Evolutionary conservation across 441 rosid species (phyloP).

Genomic region (Mallotus repandus): DNA sequence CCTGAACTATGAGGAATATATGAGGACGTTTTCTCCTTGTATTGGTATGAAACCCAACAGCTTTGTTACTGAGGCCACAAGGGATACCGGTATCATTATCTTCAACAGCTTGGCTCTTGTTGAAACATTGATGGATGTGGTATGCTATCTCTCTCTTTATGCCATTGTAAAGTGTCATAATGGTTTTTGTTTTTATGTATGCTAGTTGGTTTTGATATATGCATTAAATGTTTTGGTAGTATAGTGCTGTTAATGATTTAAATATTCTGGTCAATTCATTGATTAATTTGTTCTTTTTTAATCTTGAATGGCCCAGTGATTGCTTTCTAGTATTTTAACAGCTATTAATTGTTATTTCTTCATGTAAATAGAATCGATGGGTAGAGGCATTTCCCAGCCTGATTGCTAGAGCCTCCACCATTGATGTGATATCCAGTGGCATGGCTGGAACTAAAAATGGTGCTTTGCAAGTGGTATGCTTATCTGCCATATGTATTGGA

Average conservation of each 20-base stretch:
- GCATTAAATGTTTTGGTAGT: background rate
- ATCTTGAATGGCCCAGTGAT: background rate
- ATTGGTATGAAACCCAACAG: slow-evolving; percentile 50
- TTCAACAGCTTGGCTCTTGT: slow-evolving; percentile 73
- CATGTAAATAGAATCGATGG: slow-evolving; percentile 56
- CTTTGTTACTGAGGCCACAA: slow-evolving; percentile 64
- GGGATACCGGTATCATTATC: slow-evolving; percentile 62
- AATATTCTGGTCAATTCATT: background rate
- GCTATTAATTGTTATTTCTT: background rate
- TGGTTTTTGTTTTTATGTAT: background rate
- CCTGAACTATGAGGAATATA: slow-evolving; percentile 66
- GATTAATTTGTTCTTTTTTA: background rate
- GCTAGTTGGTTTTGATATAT: background rate
- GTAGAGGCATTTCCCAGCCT: slow-evolving; percentile 67
- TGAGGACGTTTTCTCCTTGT: slow-evolving; percentile 47
- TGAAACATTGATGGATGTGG: slow-evolving; percentile 82
- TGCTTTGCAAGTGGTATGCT: slow-evolving; percentile 62
- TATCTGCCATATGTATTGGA: slow-evolving; percentile 3
- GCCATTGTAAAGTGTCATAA: background rate
- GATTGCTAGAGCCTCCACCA: slow-evolving; percentile 53
- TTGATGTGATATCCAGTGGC: slow-evolving; percentile 63
- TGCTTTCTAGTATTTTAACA: slow-evolving; percentile 6
- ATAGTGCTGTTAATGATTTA: background rate
- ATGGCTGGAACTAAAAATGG: slow-evolving; percentile 60
- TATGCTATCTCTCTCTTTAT: slow-evolving; percentile 26